phyloP scores from a whole-genome alignment of 495 filamentous ascomycete genomes.

The Penicillium canescens region DNA sequence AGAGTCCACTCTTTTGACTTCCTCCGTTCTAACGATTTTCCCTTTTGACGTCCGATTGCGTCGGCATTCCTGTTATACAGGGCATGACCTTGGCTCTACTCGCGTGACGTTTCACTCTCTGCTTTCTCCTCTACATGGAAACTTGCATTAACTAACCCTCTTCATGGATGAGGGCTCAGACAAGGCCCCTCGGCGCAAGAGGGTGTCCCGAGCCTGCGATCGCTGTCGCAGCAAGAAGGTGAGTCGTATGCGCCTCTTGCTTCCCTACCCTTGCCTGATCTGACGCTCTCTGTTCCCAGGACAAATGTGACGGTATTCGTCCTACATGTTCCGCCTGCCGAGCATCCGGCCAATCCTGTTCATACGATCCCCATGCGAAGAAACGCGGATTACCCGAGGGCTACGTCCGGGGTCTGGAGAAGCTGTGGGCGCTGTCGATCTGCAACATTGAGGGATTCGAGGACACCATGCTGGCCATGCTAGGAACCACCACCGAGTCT shows the following conservation, averaged over 20 bases:
- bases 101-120: too few relatives aligned
- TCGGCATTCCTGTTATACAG: too few relatives aligned
- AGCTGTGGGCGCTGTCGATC: constrained; percentile 46
- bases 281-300: constrained; percentile 27
- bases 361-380: constrained; percentile 68
- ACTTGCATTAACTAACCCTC: constrained; percentile 27
- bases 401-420: constrained; percentile 48
- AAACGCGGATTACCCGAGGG: constrained; percentile 61
- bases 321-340: constrained; percentile 66
- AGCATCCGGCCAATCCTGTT: constrained; percentile 59
- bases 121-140: constrained; percentile 21
- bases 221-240: constrained; percentile 65
- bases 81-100: too few relatives aligned
- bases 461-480: constrained; percentile 45
- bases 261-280: background rate
- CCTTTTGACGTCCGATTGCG: too few relatives aligned
- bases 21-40: too few relatives aligned
- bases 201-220: constrained; percentile 71
- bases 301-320: constrained; percentile 68
- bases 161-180: constrained; percentile 49
- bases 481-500: constrained; percentile 41
- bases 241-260: constrained; percentile 3
- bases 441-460: constrained; percentile 52
- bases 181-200: constrained; percentile 54
- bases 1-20: too few relatives aligned